phyloP scores from a whole-genome alignment of 495 filamentous ascomycete species.

The Viridothelium virens region DNA sequence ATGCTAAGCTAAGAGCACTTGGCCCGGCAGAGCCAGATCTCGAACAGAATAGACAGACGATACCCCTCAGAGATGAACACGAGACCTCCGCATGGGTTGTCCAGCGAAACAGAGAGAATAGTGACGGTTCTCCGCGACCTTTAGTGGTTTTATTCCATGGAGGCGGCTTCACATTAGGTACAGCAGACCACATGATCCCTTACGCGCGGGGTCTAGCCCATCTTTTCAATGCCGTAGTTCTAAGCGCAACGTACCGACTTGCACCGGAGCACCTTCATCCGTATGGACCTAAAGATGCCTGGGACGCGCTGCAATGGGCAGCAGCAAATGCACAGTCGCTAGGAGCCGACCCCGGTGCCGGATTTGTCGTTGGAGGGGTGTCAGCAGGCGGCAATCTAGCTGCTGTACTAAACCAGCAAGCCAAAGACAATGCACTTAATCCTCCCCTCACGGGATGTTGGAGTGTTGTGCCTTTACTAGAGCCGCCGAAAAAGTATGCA shows the following conservation, averaged over 20 bases:
- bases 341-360: slow-evolving; percentile 33
- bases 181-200: slow-evolving; percentile 30
- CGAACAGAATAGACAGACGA: neutral
- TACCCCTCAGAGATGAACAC: neutral
- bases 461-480: slow-evolving; percentile 31
- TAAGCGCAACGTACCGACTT: slow-evolving; percentile 54
- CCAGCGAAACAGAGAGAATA: neutral
- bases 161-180: slow-evolving; percentile 39
- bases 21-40: neutral
- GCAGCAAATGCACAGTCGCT: slow-evolving; percentile 33
- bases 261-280: slow-evolving; percentile 45
- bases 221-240: slow-evolving; percentile 53
- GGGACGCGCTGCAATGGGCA: slow-evolving; percentile 44
- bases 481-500: slow-evolving; percentile 21
- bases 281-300: slow-evolving; percentile 39
- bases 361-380: slow-evolving; percentile 43
- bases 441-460: slow-evolving; percentile 40
- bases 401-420: slow-evolving; percentile 36
- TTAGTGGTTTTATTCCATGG: slow-evolving; percentile 40
- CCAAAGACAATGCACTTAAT: slow-evolving; percentile 36
- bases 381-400: slow-evolving; percentile 43
- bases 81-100: neutral
- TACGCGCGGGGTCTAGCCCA: slow-evolving; percentile 30
- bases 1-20: neutral
- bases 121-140: slow-evolving; percentile 18